These are phyloP conservation scores for Phaeosphaeriaceae sp. DNA, from an alignment of 2,329 filamentous ascomycete genomes.

Conservation along the genomic window DNA sequence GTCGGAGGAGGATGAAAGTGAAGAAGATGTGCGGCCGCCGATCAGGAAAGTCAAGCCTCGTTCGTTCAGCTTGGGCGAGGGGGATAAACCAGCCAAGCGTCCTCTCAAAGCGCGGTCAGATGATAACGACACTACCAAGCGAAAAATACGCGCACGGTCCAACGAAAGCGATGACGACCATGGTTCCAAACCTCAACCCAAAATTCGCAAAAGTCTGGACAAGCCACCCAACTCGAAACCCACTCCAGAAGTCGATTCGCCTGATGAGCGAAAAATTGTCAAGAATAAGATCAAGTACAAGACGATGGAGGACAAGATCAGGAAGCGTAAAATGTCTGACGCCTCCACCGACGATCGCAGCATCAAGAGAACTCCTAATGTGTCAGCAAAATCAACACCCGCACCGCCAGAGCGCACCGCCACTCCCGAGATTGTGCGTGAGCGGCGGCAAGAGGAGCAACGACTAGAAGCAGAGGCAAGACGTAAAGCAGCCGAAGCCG, in stretches of 20 bases:
- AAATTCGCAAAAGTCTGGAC: conserved; percentile 35
- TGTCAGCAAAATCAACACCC: conserved; percentile 45
- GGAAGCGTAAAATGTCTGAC: conserved; percentile 40
- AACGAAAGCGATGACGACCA: conserved; percentile 42
- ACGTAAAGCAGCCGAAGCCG: conserved; percentile 28
- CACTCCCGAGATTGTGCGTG: conserved; percentile 43
- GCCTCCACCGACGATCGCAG: conserved; percentile 38
- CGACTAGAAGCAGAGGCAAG: conserved; percentile 36
- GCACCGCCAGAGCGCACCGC: conserved; percentile 43
- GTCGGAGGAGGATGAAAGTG: conserved; percentile 45
- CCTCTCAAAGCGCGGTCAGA: conserved; percentile 38
- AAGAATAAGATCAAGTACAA: conserved; percentile 44
- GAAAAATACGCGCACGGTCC: conserved; percentile 28
- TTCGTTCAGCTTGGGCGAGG: conserved; percentile 45
- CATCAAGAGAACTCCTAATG: conserved; percentile 42
- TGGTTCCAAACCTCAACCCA: conserved; percentile 29
- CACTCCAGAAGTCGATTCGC: conserved; percentile 44
- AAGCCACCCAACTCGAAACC: conserved; percentile 36
- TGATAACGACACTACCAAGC: conserved; percentile 38
- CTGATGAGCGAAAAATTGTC: conserved; percentile 40
- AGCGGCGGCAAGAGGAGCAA: conserved; percentile 44
- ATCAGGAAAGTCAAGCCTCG: conserved; percentile 42
- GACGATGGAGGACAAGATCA: conserved; percentile 41
- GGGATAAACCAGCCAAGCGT: conserved; percentile 42
- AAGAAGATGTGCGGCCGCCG: conserved; percentile 47